These are phyloP conservation scores for Venturia oleaginea DNA, from an alignment of 2,329 filamentous ascomycete species.

Conservation along the genomic window DNA sequence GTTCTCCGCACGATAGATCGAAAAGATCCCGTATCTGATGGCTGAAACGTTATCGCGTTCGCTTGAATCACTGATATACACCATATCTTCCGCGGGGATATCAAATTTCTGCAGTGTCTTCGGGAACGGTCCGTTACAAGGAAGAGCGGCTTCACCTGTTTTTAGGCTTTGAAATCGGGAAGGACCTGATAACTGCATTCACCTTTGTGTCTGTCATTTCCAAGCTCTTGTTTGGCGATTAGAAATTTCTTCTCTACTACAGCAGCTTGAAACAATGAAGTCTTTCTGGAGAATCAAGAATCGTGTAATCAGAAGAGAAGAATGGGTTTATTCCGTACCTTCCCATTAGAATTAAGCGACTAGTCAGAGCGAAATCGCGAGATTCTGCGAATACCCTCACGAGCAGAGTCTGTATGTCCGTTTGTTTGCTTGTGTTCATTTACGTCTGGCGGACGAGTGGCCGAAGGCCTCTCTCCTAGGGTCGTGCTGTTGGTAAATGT, in stretches of 20 bases:
- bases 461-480: too few relatives aligned
- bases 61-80: neutral
- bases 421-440: too few relatives aligned
- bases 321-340: too few relatives aligned
- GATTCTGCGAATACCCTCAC: neutral
- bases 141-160: neutral
- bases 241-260: neutral
- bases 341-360: too few relatives aligned
- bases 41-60: too few relatives aligned
- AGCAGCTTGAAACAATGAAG: too few relatives aligned
- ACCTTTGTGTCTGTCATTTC: neutral
- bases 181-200: neutral
- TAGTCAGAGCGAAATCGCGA: too few relatives aligned
- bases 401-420: too few relatives aligned
- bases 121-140: neutral
- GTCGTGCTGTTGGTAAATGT: too few relatives aligned
- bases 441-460: too few relatives aligned
- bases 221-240: neutral
- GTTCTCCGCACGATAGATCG: neutral
- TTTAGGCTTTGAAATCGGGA: neutral
- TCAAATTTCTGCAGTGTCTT: neutral
- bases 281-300: too few relatives aligned
- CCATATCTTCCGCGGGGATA: neutral
- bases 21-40: neutral
- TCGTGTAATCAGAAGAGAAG: too few relatives aligned